These are phyloP conservation scores for Adansonia grandidieri DNA, from an alignment of 441 rosid genomes.

Conservation along the genomic window DNA sequence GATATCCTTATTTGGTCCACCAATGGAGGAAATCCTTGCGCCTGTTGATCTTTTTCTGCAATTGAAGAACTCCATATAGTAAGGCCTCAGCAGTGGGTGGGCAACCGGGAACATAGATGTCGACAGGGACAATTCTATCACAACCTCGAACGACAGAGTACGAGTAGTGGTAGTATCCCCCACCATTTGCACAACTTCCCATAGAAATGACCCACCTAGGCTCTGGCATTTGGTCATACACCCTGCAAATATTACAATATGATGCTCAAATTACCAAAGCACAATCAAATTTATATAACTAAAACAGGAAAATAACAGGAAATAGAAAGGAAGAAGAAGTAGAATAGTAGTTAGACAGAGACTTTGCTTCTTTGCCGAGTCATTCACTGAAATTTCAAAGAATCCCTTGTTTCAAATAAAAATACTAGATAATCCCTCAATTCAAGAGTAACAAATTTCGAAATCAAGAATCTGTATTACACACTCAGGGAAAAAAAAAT, in stretches of 20 bases:
- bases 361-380: not conserved
- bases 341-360: not conserved
- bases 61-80: conserved; percentile 90
- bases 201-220: conserved; percentile 98
- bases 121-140: conserved; percentile 95
- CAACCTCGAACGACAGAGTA: conserved; percentile 97
- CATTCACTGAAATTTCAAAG: not conserved
- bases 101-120: conserved; percentile 95
- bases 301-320: not conserved
- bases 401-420: not conserved
- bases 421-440: not conserved
- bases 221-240: conserved; percentile 98
- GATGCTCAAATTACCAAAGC: conserved; percentile 17
- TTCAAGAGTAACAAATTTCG: not conserved
- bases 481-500: not conserved
- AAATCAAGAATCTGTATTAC: not conserved
- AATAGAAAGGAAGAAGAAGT: not conserved
- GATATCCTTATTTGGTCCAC: conserved; percentile 74
- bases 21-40: conserved; percentile 96
- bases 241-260: conserved; percentile 55
- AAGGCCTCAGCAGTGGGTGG: conserved; percentile 98
- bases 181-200: conserved; percentile 99
- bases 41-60: conserved; percentile 95
- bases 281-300: not conserved
- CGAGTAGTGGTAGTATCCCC: conserved; percentile 97